phyloP scores from a whole-genome alignment of 2,329 filamentous ascomycete species.

The Sphaerostilbella broomeana region DNA sequence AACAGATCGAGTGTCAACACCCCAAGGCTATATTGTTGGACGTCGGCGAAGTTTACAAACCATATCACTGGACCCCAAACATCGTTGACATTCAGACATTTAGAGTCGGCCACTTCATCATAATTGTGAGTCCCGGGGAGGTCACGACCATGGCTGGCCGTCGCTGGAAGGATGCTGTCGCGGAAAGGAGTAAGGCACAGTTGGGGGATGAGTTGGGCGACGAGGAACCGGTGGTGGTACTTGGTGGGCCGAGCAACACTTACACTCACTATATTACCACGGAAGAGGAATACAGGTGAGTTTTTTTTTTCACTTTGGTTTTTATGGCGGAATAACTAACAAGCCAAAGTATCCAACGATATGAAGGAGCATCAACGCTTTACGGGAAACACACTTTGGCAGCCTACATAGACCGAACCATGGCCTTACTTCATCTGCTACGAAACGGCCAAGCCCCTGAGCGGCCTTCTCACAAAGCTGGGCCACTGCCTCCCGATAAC shows the following conservation, averaged over 20 bases:
- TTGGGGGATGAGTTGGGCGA: conserved; percentile 34
- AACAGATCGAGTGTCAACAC: conserved; percentile 67
- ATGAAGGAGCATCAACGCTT: conserved; percentile 84
- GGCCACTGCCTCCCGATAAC: conserved; percentile 68
- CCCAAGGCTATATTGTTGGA: conserved; percentile 83
- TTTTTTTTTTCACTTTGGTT: not conserved
- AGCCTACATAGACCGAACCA: conserved; percentile 76
- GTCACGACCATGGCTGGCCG: conserved; percentile 88
- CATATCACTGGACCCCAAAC: conserved; percentile 83
- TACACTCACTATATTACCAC: conserved; percentile 77
- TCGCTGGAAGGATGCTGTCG: conserved; percentile 71
- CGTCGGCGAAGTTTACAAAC: conserved; percentile 66
- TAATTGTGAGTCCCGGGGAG: conserved; percentile 81
- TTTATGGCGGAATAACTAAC: conserved; percentile 19
- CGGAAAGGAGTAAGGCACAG: conserved; percentile 38
- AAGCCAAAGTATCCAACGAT: conserved; percentile 60
- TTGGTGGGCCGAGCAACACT: conserved; percentile 81
- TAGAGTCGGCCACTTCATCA: conserved; percentile 74
- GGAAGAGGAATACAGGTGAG: conserved; percentile 52
- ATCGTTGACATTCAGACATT: conserved; percentile 82
- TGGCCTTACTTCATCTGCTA: conserved; percentile 63
- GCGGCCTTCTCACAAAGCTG: conserved; percentile 29
- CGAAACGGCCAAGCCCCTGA: conserved; percentile 36
- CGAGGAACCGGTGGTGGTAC: conserved; percentile 60
- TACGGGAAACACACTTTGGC: conserved; percentile 80